Conservation (phyloP, 257 asterid genomes). For the Petrea volubilis region DNA sequence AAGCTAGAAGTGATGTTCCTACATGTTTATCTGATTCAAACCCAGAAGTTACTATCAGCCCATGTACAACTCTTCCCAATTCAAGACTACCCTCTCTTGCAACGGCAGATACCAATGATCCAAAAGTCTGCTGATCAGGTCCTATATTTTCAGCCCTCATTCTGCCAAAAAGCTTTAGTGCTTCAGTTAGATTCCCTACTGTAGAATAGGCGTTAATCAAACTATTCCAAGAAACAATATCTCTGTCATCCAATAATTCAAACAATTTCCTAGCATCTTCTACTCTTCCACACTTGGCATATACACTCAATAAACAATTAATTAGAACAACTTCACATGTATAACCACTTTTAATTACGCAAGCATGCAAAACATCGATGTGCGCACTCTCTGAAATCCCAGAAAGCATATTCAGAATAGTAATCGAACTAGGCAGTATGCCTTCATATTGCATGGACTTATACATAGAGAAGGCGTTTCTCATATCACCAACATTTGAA, state of each 20-base stretch:
- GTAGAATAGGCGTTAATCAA: constrained; percentile 60
- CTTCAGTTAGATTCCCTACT: constrained; percentile 43
- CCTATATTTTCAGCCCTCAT: constrained; percentile 50
- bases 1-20: constrained; percentile 58
- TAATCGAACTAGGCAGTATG: constrained; percentile 50
- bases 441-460: constrained; percentile 60
- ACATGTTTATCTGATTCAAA: constrained; percentile 49
- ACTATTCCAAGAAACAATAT: constrained; percentile 86
- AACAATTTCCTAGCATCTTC: constrained; percentile 60
- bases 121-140: constrained; percentile 73
- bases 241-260: constrained; percentile 50
- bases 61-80: constrained; percentile 64
- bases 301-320: constrained; percentile 67
- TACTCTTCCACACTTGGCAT: constrained; percentile 66
- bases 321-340: constrained; percentile 36
- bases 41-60: constrained; percentile 51
- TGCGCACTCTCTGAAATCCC: constrained; percentile 50
- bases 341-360: constrained; percentile 49
- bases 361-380: constrained; percentile 49
- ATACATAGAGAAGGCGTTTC: constrained; percentile 49
- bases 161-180: constrained; percentile 38
- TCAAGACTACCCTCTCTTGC: constrained; percentile 49
- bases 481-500: constrained; percentile 48
- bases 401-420: constrained; percentile 64
- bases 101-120: constrained; percentile 53